Evolutionary conservation across 495 filamentous ascomycete species (phyloP).

Genomic region (Lichenothelia convexa): DNA sequence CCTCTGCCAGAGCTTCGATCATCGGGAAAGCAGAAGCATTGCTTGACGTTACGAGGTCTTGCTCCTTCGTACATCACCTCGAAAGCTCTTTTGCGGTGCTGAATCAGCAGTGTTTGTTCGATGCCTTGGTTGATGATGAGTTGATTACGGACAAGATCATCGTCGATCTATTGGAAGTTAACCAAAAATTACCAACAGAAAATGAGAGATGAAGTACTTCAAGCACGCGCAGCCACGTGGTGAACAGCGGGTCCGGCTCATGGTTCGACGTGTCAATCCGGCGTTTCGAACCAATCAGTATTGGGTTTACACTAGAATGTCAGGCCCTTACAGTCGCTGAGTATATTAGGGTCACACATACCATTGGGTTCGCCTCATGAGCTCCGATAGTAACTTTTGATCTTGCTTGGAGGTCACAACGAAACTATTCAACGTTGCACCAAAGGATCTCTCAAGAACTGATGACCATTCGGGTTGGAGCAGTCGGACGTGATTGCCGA

Average conservation of each 20-base stretch:
- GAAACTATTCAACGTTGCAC: slow-evolving; percentile 47
- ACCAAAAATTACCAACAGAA: neutral
- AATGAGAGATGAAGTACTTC: slow-evolving; percentile 21
- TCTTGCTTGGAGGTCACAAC: slow-evolving; percentile 62
- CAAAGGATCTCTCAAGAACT: slow-evolving; percentile 60
- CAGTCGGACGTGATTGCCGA: slow-evolving; percentile 58
- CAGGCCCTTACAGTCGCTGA: slow-evolving; percentile 25
- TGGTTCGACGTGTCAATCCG: slow-evolving; percentile 42
- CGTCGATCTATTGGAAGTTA: slow-evolving; percentile 41
- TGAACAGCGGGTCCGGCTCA: slow-evolving; percentile 53
- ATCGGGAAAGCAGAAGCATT: slow-evolving; percentile 6
- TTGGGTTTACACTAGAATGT: slow-evolving; percentile 17
- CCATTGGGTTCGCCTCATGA: slow-evolving; percentile 45
- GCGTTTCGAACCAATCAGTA: slow-evolving; percentile 45
- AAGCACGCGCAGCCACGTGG: slow-evolving; percentile 62
- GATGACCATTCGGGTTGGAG: slow-evolving; percentile 66
- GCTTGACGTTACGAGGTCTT: slow-evolving; percentile 48
- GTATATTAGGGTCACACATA: slow-evolving; percentile 10
- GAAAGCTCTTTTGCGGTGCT: slow-evolving; percentile 42
- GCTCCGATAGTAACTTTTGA: slow-evolving; percentile 34
- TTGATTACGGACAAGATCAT: slow-evolving; percentile 56
- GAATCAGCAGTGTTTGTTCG: slow-evolving; percentile 70
- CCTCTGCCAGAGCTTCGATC: slow-evolving; percentile 35
- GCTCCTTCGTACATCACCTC: slow-evolving; percentile 43
- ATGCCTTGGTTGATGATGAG: slow-evolving; percentile 68